phyloP scores from a whole-genome alignment of 768 basidiomycete species.

The Russula foetens region DNA sequence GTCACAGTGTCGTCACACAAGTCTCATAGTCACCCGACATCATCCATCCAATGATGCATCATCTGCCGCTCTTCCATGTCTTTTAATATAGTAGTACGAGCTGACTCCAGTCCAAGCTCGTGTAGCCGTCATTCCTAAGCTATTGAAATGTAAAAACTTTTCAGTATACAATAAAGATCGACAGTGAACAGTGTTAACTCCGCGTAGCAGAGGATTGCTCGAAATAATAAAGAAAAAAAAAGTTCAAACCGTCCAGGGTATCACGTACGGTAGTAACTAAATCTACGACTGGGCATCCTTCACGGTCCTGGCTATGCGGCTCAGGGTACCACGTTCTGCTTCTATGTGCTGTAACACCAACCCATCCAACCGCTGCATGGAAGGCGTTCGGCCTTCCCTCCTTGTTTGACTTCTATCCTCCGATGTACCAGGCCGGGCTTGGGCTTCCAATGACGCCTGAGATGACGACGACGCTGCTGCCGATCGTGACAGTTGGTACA shows the following conservation, averaged over 20 bases:
- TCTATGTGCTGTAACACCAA: conserved; percentile 79
- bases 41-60: too few species aligned
- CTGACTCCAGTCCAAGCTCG: neutral
- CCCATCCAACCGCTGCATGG: conserved; percentile 62
- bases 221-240: neutral
- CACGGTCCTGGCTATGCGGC: conserved; percentile 52
- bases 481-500: conserved; percentile 9
- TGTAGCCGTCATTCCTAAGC: neutral
- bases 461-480: conserved; percentile 3
- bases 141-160: neutral
- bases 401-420: conserved; percentile 10
- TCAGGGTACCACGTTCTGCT: conserved; percentile 72
- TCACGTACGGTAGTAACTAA: conserved; percentile 7
- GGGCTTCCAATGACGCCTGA: conserved; percentile 7
- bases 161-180: conserved; percentile 12
- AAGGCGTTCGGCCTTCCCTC: conserved; percentile 44
- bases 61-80: too few species aligned
- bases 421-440: conserved; percentile 6
- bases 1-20: neutral
- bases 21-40: neutral
- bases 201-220: neutral
- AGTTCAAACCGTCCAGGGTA: conserved; percentile 11
- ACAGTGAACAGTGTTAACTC: conserved; percentile 7
- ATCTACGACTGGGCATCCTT: conserved; percentile 18
- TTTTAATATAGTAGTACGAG: too few species aligned